A percentile compares a stretch with the other conserved stretches of the same genome.
Evolutionary conservation across 768 basidiomycete genomes (phyloP).

Genomic region (Pholiota molesta): DNA sequence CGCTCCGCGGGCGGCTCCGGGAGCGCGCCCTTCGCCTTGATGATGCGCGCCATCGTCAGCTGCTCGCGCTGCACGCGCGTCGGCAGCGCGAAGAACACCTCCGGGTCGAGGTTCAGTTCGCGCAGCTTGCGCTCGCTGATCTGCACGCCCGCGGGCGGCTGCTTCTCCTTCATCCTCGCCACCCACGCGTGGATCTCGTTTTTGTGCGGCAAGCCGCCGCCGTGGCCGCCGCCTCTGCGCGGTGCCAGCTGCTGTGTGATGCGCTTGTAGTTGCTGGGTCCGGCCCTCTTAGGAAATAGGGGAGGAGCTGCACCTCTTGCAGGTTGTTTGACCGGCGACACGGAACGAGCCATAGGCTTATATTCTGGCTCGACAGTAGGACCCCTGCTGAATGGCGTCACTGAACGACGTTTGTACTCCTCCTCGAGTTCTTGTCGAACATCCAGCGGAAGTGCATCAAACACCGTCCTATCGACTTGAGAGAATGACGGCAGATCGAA

Average conservation of each 20-base stretch:
- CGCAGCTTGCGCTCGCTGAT: conserved; percentile 61
- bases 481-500: conserved; percentile 70
- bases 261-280: conserved; percentile 49
- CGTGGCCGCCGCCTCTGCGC: conserved; percentile 37
- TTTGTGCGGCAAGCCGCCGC: conserved; percentile 38
- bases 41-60: conserved; percentile 58
- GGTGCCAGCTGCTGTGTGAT: conserved; percentile 70
- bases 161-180: conserved; percentile 26
- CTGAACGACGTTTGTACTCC: conserved; percentile 66
- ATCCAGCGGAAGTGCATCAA: conserved; percentile 71
- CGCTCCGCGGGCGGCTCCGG: conserved; percentile 44
- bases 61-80: conserved; percentile 73
- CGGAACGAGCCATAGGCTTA: neutral
- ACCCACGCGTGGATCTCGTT: conserved; percentile 34
- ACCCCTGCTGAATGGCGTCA: conserved; percentile 42
- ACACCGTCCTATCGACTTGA: conserved; percentile 72
- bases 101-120: conserved; percentile 72
- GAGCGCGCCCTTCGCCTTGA: conserved; percentile 43
- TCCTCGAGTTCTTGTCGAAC: conserved; percentile 68
- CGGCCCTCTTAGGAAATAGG: conserved; percentile 33
- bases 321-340: neutral
- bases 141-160: conserved; percentile 36
- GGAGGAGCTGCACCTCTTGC: neutral
- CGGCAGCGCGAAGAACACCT: conserved; percentile 69
- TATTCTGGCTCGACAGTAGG: conserved; percentile 12